Evolutionary conservation across 2,329 filamentous ascomycete genomes (phyloP), one percentile per base, ranked within the genome.

Genomic region (Colletotrichum abscissum): DNA sequence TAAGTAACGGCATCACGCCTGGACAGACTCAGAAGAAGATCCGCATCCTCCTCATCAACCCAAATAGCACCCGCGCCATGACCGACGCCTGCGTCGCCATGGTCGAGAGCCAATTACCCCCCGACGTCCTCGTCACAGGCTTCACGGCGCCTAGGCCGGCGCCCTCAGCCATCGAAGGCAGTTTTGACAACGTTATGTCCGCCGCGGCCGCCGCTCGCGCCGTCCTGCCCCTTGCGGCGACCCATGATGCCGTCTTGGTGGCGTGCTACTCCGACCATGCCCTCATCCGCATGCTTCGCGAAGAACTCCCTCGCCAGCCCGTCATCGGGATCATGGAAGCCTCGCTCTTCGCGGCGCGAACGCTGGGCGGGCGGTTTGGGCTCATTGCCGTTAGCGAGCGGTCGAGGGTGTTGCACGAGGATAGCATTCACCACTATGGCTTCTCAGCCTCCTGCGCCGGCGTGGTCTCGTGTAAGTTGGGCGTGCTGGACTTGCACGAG

Each of bases 301-400:
- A 72, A 22, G 67, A 72, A 22, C 60, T 72, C 2, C 66, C 73
- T 16, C 73, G 76, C 5, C 76, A 75, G 85, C 81, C 90, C 30
- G 92, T 94, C 5, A 92, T 90, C 0, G 95, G 96, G 5, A 98
- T 98, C 69, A 97, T 98, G 78, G 95, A 98, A 82, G 93, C 95
- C 0, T 78, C 76, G 46, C 76, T 71, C 1, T 71, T 71, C 12
- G 69, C 69, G 0, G 69, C 69, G 14, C 69, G 69, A 11, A 71
- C 69, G 9, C 46, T 71, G 5, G 69, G 69, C 3, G 69, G 69
- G 11, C 69, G 69, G 28, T 71, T 71, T 26, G 69, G 69, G 1
- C 63, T 71, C 28, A 35, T 71, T 14, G 69, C 69, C 1, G 69
- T 71, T 22, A 71, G 71, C 22, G 67, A 70, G 22, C 60, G 71